Evolutionary conservation across 768 basidiomycete genomes (phyloP), one percentile per base, ranked within the genome.

Genomic region (Lactarius deliciosus): DNA sequence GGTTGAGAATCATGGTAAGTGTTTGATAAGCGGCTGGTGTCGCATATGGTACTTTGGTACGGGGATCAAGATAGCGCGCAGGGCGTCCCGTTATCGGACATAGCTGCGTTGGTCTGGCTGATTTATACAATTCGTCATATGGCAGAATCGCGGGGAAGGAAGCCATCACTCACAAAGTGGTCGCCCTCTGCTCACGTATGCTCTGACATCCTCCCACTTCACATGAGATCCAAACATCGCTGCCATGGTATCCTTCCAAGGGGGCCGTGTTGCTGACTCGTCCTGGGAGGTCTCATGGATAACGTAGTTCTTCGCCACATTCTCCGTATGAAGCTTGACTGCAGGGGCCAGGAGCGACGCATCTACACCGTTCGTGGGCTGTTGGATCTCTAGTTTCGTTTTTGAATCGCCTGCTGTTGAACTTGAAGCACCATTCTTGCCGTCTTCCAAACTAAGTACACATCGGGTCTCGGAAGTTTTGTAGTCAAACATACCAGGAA

Each of bases 181-280:
- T 15, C 91, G 79, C n/a, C 80, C 80, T 75, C 87, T 90, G 28
- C 84, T 81, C 2, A 80, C 79, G 70, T 84, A 91, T 7, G 88
- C 88, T 66, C 81, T 85, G 25, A 91, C 65, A 34, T 87, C 83
- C 60, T 90, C 86, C 91, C 91, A 98, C 57, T 88, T 82, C 10
- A 89, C 88, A 70, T 96, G 89, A 60, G 90, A 81, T 2, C 96
- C 94, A 71, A 98, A 93, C 79, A 96, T 81, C 1, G 92, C 87
- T 8, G 81, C 72, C 88, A 95, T 91, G 13, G 89, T 92, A 36
- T 89, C 85, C 57, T 77, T 80, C 89, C 91, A 90, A 0, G 76
- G 73, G 0, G 90, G 88, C 65, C 85, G 85, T 0, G 79, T 75
- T 0, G 76, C 75, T 5, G 78, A 78, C 28, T 81, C 76, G 1